Conservation (phyloP, 2,329 filamentous ascomycete species). For the Fusarium sublunatum region DNA sequence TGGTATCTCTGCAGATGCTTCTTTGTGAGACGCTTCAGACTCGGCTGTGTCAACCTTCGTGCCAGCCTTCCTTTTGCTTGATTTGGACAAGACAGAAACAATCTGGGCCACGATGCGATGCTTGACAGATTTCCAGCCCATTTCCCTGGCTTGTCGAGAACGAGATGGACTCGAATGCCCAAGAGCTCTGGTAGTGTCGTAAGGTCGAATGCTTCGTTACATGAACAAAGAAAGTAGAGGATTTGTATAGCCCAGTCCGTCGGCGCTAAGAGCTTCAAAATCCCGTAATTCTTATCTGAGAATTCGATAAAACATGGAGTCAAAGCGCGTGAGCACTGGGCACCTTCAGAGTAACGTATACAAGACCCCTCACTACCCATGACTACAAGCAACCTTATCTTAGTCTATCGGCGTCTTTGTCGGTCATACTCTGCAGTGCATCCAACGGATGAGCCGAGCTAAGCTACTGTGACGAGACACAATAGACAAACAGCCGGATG, state of each 20-base stretch:
- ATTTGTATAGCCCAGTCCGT: conserved; percentile 13
- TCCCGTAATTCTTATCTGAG: conserved; percentile 7
- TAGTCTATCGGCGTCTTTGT: conserved; percentile 52
- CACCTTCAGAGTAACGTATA: conserved; percentile 13
- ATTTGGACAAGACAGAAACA: conserved; percentile 47
- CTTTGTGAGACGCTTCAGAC: conserved; percentile 26
- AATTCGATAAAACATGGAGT: conserved; percentile 12
- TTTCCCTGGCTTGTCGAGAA: conserved; percentile 37
- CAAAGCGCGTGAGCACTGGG: not conserved
- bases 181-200: conserved; percentile 2
- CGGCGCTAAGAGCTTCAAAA: not conserved
- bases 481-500: conserved; percentile 18
- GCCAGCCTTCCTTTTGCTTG: conserved; percentile 43
- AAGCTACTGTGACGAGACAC: conserved; percentile 30
- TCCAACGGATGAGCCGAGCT: conserved; percentile 47
- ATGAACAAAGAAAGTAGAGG: not conserved
- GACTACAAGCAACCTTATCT: conserved; percentile 44
- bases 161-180: conserved; percentile 5
- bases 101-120: conserved; percentile 51
- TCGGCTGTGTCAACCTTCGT: conserved; percentile 16
- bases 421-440: conserved; percentile 52
- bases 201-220: conserved; percentile 6
- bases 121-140: conserved; percentile 55
- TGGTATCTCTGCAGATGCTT: conserved; percentile 24
- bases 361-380: conserved; percentile 37